Evolutionary conservation across 2,329 filamentous ascomycete genomes (phyloP).

Genomic region (Aspergillus texensis): DNA sequence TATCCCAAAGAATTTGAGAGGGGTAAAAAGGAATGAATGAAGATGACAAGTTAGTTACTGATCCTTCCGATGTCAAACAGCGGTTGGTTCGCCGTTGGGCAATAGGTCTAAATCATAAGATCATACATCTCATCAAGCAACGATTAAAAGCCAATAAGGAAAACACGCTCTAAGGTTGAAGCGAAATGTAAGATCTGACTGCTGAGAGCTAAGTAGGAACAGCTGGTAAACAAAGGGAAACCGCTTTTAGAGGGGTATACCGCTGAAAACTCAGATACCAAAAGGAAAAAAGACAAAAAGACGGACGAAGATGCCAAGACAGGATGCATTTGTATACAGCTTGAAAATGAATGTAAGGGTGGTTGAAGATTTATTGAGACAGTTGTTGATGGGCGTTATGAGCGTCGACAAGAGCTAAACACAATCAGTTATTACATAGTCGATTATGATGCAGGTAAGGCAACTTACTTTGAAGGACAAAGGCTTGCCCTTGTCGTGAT

Average conservation of each 20-base stretch:
- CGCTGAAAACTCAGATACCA: conserved; percentile 31
- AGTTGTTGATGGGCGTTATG: conserved; percentile 38
- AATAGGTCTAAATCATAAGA: conserved; percentile 16
- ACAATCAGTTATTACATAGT: conserved; percentile 15
- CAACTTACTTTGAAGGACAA: conserved; percentile 54
- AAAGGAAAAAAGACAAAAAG: conserved; percentile 10
- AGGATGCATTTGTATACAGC: conserved; percentile 5
- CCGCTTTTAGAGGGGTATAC: conserved; percentile 35
- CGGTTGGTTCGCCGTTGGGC: neutral
- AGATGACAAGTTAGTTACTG: conserved; percentile 9
- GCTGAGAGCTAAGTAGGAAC: conserved; percentile 18
- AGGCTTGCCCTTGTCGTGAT: conserved; percentile 56
- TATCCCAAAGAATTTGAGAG: neutral
- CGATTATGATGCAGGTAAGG: neutral
- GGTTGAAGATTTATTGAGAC: conserved; percentile 12
- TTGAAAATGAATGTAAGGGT: conserved; percentile 11
- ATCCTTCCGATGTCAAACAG: conserved; percentile 3
- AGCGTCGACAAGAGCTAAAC: conserved; percentile 45
- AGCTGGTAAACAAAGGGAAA: conserved; percentile 24
- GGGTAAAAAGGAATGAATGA: conserved; percentile 5
- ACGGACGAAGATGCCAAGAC: conserved; percentile 6
- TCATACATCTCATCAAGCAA: conserved; percentile 22
- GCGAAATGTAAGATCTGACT: conserved; percentile 10
- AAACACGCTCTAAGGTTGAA: conserved; percentile 11
- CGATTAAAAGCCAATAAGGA: conserved; percentile 12